phyloP scores from a whole-genome alignment of 2,329 filamentous ascomycete genomes.

The Claviceps africana region DNA sequence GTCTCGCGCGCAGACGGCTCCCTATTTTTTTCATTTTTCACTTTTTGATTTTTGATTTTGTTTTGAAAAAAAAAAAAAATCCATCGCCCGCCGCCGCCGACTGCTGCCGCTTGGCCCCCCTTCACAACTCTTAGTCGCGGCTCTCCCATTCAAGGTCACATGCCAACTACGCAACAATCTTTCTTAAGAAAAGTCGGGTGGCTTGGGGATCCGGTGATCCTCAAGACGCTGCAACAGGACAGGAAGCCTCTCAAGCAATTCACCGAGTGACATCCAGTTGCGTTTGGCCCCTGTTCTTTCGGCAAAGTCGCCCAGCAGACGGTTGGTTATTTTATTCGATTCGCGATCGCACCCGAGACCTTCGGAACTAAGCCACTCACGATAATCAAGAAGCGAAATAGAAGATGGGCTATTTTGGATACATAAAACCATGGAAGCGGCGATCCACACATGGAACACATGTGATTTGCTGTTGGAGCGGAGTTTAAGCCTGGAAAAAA shows the following conservation, averaged over 20 bases:
- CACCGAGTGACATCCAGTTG: not conserved
- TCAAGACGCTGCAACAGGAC: no score
- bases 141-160: not conserved
- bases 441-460: not conserved
- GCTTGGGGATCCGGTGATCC: slow-evolving; percentile 3
- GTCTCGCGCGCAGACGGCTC: not conserved
- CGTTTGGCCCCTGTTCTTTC: no score
- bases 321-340: no score
- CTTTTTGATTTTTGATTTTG: no score
- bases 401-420: not conserved
- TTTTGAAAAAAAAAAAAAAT: not conserved
- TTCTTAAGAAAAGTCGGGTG: slow-evolving; percentile 6
- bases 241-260: not conserved
- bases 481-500: not conserved
- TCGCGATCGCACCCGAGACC: no score
- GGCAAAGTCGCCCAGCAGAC: no score
- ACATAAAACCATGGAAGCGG: not conserved
- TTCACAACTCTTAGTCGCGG: not conserved
- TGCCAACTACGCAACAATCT: slow-evolving; percentile 7
- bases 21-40: no score
- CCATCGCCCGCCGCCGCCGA: not conserved
- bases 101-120: not conserved
- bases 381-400: not conserved
- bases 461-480: not conserved
- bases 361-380: no score